Percentiles rank a stretch among this genome's conserved stretches.
These are phyloP conservation scores for Alternaria dauci DNA, from an alignment of 2,329 filamentous ascomycete genomes.

Conservation along the genomic window DNA sequence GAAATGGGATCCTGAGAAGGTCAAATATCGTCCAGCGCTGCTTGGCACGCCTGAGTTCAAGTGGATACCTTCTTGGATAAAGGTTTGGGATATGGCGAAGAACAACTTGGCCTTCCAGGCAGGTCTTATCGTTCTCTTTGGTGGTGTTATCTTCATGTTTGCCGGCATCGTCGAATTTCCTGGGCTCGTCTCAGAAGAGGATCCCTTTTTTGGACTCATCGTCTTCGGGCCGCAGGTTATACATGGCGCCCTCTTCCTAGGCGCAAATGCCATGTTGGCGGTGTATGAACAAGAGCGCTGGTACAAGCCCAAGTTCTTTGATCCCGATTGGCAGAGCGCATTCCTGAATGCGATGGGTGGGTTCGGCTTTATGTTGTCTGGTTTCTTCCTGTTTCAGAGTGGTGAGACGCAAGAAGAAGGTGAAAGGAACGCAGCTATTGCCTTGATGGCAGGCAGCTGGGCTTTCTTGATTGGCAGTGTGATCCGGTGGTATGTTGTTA, in stretches of 20 bases:
- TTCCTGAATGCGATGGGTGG: constrained; percentile 38
- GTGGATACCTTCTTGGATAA: constrained; percentile 32
- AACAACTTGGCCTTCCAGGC: constrained; percentile 40
- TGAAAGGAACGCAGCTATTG: constrained; percentile 20
- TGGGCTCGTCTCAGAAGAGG: constrained; percentile 29
- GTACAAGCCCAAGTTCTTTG: constrained; percentile 33
- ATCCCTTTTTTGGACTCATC: constrained; percentile 21
- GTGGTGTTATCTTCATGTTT: constrained; percentile 43
- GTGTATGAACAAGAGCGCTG: constrained; percentile 37
- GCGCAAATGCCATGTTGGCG: constrained; percentile 40
- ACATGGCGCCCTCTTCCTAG: constrained; percentile 36
- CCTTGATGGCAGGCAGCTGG: constrained; percentile 37
- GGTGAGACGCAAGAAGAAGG: constrained; percentile 6
- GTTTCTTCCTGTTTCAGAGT: constrained; percentile 31
- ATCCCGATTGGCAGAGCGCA: constrained; percentile 40
- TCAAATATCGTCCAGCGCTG: constrained; percentile 35
- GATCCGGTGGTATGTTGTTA: constrained; percentile 36
- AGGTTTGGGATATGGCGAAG: constrained; percentile 27
- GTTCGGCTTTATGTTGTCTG: constrained; percentile 40
- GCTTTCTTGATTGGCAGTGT: constrained; percentile 39
- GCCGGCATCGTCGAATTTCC: constrained; percentile 41
- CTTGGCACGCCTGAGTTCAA: constrained; percentile 35
- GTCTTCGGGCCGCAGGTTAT: constrained; percentile 40
- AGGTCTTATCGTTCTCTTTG: constrained; percentile 40
- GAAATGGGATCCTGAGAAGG: constrained; percentile 14